phyloP scores from a whole-genome alignment of 768 basidiomycete species.

The button mushroom (Agaricus bisporus) region DNA sequence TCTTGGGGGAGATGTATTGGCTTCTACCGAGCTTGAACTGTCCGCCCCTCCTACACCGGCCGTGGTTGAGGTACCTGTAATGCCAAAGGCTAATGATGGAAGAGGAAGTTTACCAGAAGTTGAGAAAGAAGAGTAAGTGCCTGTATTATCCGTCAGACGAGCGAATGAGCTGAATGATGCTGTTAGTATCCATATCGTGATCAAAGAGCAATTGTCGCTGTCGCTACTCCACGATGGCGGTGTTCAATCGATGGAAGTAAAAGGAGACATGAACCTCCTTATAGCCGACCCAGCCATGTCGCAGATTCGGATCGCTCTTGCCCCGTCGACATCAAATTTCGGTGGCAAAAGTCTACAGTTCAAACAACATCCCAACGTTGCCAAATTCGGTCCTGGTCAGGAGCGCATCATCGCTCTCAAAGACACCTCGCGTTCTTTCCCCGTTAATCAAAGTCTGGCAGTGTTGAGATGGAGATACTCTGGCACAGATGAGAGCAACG shows the following conservation, averaged over 20 bases:
- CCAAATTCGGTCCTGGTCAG: constrained; percentile 69
- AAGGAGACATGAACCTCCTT: constrained; percentile 90
- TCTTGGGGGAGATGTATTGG: constrained; percentile 70
- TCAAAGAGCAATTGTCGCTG: constrained; percentile 79
- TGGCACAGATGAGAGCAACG: constrained; percentile 85
- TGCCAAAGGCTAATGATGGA: constrained; percentile 36
- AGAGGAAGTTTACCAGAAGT: constrained; percentile 71
- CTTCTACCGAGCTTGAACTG: constrained; percentile 40
- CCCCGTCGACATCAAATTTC: constrained; percentile 48
- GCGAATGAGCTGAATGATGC: not conserved
- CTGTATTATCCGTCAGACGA: not conserved
- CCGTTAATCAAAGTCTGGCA: constrained; percentile 77
- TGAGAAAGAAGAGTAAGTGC: constrained; percentile 61
- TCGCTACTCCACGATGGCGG: constrained; percentile 89
- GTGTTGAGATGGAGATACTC: constrained; percentile 92
- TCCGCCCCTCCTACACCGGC: constrained; percentile 45
- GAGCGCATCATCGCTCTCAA: constrained; percentile 71
- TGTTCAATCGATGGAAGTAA: constrained; percentile 82
- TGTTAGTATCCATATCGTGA: constrained; percentile 73
- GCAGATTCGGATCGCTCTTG: constrained; percentile 64
- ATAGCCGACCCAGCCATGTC: constrained; percentile 73
- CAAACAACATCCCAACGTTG: constrained; percentile 95
- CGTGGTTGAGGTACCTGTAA: constrained; percentile 34
- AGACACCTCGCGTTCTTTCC: constrained; percentile 78
- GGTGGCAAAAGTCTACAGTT: constrained; percentile 74